Conservation (phyloP, 441 rosid genomes). For the Geranium incanum region DNA sequence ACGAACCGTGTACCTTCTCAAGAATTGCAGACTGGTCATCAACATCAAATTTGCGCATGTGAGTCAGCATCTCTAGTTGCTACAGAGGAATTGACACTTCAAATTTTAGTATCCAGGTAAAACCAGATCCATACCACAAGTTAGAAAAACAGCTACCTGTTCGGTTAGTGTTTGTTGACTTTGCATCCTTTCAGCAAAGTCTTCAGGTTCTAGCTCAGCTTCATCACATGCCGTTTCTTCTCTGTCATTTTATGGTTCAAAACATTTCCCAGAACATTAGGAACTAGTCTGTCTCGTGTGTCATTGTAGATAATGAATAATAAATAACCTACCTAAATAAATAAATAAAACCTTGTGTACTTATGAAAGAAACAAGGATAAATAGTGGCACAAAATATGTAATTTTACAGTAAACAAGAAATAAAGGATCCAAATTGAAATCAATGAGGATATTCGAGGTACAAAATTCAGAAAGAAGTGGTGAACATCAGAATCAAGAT, state of each 20-base stretch:
- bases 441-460: too few relatives aligned
- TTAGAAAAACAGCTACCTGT: conserved; percentile 33
- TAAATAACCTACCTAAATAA: neutral
- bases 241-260: conserved; percentile 31
- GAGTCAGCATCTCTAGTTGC: conserved; percentile 84
- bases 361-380: too few relatives aligned
- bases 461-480: too few relatives aligned
- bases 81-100: conserved; percentile 22
- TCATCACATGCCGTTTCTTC: conserved; percentile 82
- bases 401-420: too few relatives aligned
- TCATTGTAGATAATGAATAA: neutral
- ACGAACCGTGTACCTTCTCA: conserved; percentile 39
- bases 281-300: neutral
- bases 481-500: too few relatives aligned
- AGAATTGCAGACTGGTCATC: conserved; percentile 71
- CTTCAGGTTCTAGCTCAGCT: conserved; percentile 68
- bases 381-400: too few relatives aligned
- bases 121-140: neutral
- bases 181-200: conserved; percentile 46
- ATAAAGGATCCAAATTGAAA: too few relatives aligned
- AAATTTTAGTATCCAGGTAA: neutral
- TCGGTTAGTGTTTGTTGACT: conserved; percentile 50
- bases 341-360: too few relatives aligned
- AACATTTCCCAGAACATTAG: neutral
- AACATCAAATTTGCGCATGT: conserved; percentile 60